Conservation (phyloP, 768 basidiomycete genomes). For the Tubosaeta sp. region DNA sequence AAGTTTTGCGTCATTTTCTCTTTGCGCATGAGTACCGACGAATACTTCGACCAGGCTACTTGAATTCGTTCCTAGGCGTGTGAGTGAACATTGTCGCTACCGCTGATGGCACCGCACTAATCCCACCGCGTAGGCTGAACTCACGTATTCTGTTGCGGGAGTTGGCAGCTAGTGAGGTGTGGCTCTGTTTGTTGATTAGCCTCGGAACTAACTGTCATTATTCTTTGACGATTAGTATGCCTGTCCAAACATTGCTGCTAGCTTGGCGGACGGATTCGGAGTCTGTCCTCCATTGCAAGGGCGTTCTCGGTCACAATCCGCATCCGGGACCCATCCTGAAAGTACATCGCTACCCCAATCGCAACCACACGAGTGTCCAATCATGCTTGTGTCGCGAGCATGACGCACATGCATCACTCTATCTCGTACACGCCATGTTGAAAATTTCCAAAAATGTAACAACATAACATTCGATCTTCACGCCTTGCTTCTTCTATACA, state of each 20-base stretch:
- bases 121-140: conserved; percentile 17
- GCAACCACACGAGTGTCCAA: conserved; percentile 7
- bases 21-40: background rate
- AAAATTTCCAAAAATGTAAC: background rate
- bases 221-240: conserved; percentile 11
- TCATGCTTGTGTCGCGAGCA: conserved; percentile 13
- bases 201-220: background rate
- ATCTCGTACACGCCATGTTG: background rate
- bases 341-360: background rate
- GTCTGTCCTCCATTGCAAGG: conserved; percentile 4
- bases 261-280: conserved; percentile 19
- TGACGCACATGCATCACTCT: background rate
- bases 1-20: conserved; percentile 2
- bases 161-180: conserved; percentile 23
- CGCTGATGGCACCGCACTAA: background rate
- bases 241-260: conserved; percentile 23
- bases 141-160: conserved; percentile 28
- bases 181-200: background rate
- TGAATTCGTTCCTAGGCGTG: conserved; percentile 37
- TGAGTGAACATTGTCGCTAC: conserved; percentile 10
- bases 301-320: conserved; percentile 10
- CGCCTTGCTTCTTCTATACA: too few relatives aligned
- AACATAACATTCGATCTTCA: background rate
- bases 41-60: conserved; percentile 25
- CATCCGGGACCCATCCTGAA: background rate